These are phyloP conservation scores for Davidsoniella eucalypti DNA, from an alignment of 2,329 filamentous ascomycete species.

Conservation along the genomic window DNA sequence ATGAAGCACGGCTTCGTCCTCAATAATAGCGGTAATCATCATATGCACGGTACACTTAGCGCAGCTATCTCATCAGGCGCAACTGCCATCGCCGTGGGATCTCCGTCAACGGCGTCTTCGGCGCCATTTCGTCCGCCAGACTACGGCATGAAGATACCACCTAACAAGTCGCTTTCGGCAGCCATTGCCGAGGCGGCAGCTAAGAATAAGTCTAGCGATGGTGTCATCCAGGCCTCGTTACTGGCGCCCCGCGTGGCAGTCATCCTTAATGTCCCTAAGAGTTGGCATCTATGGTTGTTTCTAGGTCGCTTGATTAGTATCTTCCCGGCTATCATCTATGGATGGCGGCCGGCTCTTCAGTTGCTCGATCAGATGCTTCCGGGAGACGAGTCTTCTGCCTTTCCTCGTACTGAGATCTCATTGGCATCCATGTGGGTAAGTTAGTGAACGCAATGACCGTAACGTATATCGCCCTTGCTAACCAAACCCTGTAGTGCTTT, in stretches of 20 bases:
- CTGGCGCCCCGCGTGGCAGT: constrained; percentile 66
- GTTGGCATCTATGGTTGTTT: constrained; percentile 59
- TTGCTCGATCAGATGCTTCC: constrained; percentile 48
- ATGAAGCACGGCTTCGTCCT: not conserved
- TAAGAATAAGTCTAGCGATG: constrained; percentile 1
- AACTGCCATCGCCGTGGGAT: not conserved
- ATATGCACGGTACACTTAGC: not conserved
- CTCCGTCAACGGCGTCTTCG: not conserved
- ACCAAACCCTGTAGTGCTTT: constrained; percentile 38
- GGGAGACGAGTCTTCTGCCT: constrained; percentile 14
- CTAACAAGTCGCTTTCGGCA: constrained; percentile 9
- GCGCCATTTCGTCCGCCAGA: not conserved
- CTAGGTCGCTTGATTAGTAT: constrained; percentile 57
- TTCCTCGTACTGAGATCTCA: constrained; percentile 46
- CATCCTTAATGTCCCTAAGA: constrained; percentile 53
- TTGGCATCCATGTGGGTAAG: constrained; percentile 60
- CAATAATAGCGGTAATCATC: not conserved
- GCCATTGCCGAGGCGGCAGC: constrained; percentile 10
- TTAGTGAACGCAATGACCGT: constrained; percentile 11
- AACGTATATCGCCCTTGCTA: not conserved
- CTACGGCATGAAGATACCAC: constrained; percentile 10
- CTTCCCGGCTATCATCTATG: constrained; percentile 55
- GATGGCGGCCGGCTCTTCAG: constrained; percentile 49
- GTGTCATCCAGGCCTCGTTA: constrained; percentile 22
- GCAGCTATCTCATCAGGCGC: not conserved